Evolutionary conservation across 2,329 filamentous ascomycete species (phyloP), one percentile per base, ranked within the genome.

Genomic region (Monosporascus cannonballus): DNA sequence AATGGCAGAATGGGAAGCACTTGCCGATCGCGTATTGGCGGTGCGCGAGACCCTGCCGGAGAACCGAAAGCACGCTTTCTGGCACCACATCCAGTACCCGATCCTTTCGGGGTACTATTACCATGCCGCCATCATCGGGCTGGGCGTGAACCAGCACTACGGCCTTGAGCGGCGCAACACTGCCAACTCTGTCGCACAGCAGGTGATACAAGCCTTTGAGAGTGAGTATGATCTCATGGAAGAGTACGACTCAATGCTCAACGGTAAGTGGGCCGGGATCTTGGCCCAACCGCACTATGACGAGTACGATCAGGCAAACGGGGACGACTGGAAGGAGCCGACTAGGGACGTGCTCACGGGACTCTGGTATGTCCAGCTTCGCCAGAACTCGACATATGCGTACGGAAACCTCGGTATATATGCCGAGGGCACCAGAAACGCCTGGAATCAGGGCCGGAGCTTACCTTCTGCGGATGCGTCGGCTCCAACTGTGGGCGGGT

Each of bases 31-130:
- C 8, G 77, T 80, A 0, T 65, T 78, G 49, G 63, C 63, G 0
- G 66, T 84, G 0, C 72, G 78, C 47, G 65, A 73, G 17, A 65
- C 66, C 2, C 64, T 84, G 1, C 64, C 72, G 0, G 60, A 65
- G 0, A 69, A 71, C 1, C 69, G 73, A 7, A 75, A 76, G 51
- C 70, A 80, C 1, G 74, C 81, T 0, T 80, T 82, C 58, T 86
- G 83, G 63, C 75, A 87, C 58, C 76, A 83, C 53, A 73, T 86
- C 8, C 71, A 84, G 6, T 81, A 86, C 51, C 82, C 83, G 0
- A 75, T 81, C 47, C 76, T 79, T 37, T 81, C 82, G 3, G 80
- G 76, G 2, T 73, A 76, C n/a, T 77, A 79, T 37, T 77, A 79
- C 37, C 53, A 74, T 76, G 18, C 71, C 76, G 41, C 74, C 77